Evolutionary conservation across 2,329 filamentous ascomycete genomes (phyloP), one percentile per base, ranked within the genome.

Genomic region (Penicillium palitans): DNA sequence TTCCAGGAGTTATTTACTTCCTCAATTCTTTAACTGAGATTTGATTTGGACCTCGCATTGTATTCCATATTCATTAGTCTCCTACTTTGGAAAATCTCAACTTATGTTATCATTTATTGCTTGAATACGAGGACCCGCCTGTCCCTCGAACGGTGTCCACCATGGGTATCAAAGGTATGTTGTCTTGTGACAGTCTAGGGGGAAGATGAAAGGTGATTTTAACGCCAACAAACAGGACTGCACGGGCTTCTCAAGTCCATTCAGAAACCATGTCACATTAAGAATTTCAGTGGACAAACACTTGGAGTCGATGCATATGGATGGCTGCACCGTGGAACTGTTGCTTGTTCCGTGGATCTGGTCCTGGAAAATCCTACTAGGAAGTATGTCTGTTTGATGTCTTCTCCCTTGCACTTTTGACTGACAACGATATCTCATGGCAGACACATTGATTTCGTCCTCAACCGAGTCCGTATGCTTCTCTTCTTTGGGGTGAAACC

Each of bases 241-340:
- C 83, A 98, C 35, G 91, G 91, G 39, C 83, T 98, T 60, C 86
- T 99, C 61, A 98, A 98, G 78, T 98, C 95, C 46, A 98, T 99
- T 55, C 95, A 99, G 60, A 92, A 90, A 71, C 90, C 90, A 71
- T 90, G 86, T 51, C 90, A 91, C 67, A 82, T 99, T 60, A 96
- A 92, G 73, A 92, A 92, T 70, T 97, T 90, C 75, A 80, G 84
- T 13, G 95, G 93, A 52, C 88, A 96, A 76, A 96, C 90, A 1
- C 84, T 99, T 47, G 96, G 90, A n/a, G 88, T 99, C 37, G 95
- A 99, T 75, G 93, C 90, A 57, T 99, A 99, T 82, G 95, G 93
- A 73, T 99, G 96, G 95, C 87, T 99, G 55, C 95, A 99, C 76
- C 89, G 95, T 66, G 96, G 93, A 54, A 92, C 92, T 47, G 88